A percentile compares a stretch with the other conserved stretches of the same genome.
These are phyloP conservation scores for Vanrija sp. DNA, from an alignment of 1,284 basidiomycete species.

Conservation along the genomic window DNA sequence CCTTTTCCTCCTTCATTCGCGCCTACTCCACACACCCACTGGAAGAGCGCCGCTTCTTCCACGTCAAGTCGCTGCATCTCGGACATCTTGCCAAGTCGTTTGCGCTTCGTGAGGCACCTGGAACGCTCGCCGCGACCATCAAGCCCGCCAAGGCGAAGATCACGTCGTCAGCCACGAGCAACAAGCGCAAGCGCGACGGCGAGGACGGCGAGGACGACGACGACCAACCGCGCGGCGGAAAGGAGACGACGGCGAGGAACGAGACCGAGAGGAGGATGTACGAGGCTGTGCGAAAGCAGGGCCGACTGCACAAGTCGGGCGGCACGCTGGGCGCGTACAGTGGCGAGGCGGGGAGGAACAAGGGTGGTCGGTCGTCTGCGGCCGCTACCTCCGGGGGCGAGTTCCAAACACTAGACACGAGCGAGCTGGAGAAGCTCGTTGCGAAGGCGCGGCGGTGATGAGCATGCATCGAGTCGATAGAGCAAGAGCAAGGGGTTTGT, in stretches of 20 bases:
- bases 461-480: too few species aligned
- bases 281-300: conserved; percentile 75
- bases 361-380: conserved; percentile 56
- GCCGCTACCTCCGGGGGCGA: conserved; percentile 54
- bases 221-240: conserved; percentile 33
- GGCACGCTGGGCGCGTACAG: conserved; percentile 72
- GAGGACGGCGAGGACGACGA: conserved; percentile 52
- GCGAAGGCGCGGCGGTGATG: background rate
- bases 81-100: conserved; percentile 97
- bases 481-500: too few species aligned
- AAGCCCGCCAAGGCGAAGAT: conserved; percentile 18
- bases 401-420: conserved; percentile 72
- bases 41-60: conserved; percentile 92
- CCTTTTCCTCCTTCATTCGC: conserved; percentile 86
- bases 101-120: conserved; percentile 88
- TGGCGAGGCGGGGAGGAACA: conserved; percentile 73
- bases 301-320: conserved; percentile 71
- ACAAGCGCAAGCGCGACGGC: conserved; percentile 52
- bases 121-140: conserved; percentile 52
- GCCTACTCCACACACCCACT: conserved; percentile 97
- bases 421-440: conserved; percentile 64
- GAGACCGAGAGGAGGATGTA: conserved; percentile 83
- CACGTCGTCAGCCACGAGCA: conserved; percentile 12
- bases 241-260: conserved; percentile 44
- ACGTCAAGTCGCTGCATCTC: conserved; percentile 85